Evolutionary conservation across 306 rosid genomes (phyloP), one percentile per base, ranked within the genome.

Genomic region (Cucumis hystrix): DNA sequence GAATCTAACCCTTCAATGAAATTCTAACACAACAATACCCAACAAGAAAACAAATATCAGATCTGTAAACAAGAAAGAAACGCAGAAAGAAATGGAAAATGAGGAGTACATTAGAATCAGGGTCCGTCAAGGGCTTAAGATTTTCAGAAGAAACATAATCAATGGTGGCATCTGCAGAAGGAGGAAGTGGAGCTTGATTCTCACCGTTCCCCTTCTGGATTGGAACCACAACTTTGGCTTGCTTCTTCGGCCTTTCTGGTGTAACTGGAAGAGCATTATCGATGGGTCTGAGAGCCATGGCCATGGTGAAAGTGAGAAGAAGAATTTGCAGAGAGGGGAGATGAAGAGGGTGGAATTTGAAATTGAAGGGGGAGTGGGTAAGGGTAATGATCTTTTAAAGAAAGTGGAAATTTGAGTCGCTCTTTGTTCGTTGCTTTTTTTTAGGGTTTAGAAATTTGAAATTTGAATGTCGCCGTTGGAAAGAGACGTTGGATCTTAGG

Each of bases 221-320:
- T 1, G 90, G 77, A 78, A 73, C 77, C 78, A 83, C 78, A 52
- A 87, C 83, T 65, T 89, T 92, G 40, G 92, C 84, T 80, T 83
- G 96, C 81, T 94, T 94, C 69, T 79, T 94, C 79, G 92, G 96
- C 78, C 97, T 81, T 39, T 92, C 90, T 12, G 87, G 85, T 13
- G 91, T 77, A 37, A 63, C 79, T 21, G 97, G 97, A 49, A 92
- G 97, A 47, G 91, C 96, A 69, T 95, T 95, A 20, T 86, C 96
- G 6, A 95, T 95, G 82, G 97, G 96, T 81, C 98, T 87, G 51
- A 95, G 86, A 18, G 98, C 91, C 97, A 89, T 91, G 25, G 88
- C 83, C 89, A 86, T 81, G 10, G 77, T 35, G 69, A 65, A 37
- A 75, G 74, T 7, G 70, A 69, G 66, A 71, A 72, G 77, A 72